A percentile compares a stretch with the other conserved stretches of the same genome.
These are phyloP conservation scores for Alternaria atra DNA, from an alignment of 2,329 filamentous ascomycete species.

Conservation along the genomic window DNA sequence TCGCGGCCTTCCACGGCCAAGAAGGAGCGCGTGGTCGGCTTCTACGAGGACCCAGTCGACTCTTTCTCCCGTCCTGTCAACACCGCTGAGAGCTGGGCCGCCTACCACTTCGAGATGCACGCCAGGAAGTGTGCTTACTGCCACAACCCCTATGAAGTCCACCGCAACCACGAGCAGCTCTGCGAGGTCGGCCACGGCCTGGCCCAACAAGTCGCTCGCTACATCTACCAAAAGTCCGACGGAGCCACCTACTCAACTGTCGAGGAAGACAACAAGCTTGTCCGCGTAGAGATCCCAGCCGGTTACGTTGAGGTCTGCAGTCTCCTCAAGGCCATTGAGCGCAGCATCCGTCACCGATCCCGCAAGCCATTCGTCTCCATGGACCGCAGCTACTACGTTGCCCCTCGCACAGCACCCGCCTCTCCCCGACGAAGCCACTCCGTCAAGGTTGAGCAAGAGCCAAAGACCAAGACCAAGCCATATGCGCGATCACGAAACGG, in stretches of 20 bases:
- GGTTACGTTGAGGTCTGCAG: conserved; percentile 52
- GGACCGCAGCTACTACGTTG: conserved; percentile 54
- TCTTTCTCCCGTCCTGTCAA: conserved; percentile 54
- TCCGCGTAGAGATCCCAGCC: conserved; percentile 57
- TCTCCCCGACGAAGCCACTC: conserved; percentile 38
- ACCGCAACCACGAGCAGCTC: conserved; percentile 52
- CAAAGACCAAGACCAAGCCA: conserved; percentile 35
- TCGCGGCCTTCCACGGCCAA: conserved; percentile 38
- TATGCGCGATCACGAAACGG: conserved; percentile 44
- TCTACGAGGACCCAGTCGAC: conserved; percentile 49
- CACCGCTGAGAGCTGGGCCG: conserved; percentile 55
- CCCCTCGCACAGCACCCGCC: conserved; percentile 45
- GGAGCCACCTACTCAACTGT: conserved; percentile 47
- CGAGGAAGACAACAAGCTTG: conserved; percentile 53
- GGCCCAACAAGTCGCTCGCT: conserved; percentile 56
- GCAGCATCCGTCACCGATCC: conserved; percentile 48
- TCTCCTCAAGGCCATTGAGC: conserved; percentile 55
- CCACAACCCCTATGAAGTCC: conserved; percentile 55
- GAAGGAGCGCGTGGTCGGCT: conserved; percentile 48
- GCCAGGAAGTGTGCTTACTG: conserved; percentile 56
- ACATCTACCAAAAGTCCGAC: conserved; percentile 53
- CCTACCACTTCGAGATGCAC: conserved; percentile 60
- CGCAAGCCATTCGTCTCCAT: conserved; percentile 54
- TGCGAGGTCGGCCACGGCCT: conserved; percentile 56
- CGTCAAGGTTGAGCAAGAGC: conserved; percentile 45